phyloP scores from a whole-genome alignment of 169 alveolate genomes.

The Plasmodium adleri region DNA sequence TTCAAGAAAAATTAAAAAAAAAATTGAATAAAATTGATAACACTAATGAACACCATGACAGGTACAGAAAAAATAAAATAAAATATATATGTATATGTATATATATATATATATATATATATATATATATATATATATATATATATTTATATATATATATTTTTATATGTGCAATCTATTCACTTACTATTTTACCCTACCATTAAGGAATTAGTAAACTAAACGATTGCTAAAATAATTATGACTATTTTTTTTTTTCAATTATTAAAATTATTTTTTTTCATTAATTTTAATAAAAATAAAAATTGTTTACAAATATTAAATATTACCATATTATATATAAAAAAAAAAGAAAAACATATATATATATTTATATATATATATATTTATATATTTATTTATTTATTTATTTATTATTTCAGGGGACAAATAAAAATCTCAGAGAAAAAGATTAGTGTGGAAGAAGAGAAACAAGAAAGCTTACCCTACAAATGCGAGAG shows the following conservation, averaged over 20 bases:
- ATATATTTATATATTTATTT: background rate
- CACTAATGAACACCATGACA: background rate
- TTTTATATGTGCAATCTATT: slow-evolving; percentile 20
- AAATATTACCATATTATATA: background rate
- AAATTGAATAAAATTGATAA: background rate
- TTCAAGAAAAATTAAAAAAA: slow-evolving; percentile 6
- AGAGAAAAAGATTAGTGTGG: background rate
- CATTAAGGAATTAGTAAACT: slow-evolving; percentile 42
- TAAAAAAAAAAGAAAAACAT: background rate
- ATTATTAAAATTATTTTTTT: background rate
- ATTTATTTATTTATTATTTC: too few relatives aligned
- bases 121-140: background rate
- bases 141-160: background rate
- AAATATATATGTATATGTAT: background rate
- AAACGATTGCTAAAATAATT: slow-evolving; percentile 40
- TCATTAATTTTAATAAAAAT: slow-evolving; percentile 6
- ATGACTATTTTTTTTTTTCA: background rate
- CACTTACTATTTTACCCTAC: slow-evolving; percentile 36
- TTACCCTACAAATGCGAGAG: slow-evolving; percentile 10
- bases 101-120: background rate
- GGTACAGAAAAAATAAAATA: background rate
- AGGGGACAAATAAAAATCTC: background rate
- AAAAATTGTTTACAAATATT: slow-evolving; percentile 3
- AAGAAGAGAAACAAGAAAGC: slow-evolving; percentile 13
- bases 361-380: background rate